Percentiles rank a stretch among this genome's conserved stretches.
These are phyloP conservation scores for Cytospora piceae DNA, from an alignment of 2,329 filamentous ascomycete species.

Conservation along the genomic window DNA sequence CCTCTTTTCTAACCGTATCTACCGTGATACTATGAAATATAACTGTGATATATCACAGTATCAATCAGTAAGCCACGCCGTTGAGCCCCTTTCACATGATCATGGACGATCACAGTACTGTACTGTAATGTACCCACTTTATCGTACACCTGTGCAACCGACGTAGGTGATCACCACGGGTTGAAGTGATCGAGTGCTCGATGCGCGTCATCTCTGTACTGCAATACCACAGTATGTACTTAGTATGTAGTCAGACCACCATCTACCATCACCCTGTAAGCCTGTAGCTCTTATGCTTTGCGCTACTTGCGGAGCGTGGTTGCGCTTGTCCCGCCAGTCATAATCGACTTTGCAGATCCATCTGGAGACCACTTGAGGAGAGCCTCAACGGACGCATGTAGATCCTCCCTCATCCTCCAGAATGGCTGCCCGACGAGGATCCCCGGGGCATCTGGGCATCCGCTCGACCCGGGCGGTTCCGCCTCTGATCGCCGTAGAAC, in stretches of 20 bases:
- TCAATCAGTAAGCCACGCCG: background rate
- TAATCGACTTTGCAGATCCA: background rate
- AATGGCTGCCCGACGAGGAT: background rate
- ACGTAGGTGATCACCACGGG: background rate
- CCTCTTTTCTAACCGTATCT: background rate
- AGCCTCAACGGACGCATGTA: background rate
- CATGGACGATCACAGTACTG: background rate
- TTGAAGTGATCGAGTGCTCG: background rate
- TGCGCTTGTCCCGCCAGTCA: constrained; percentile 2
- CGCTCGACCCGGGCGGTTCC: background rate
- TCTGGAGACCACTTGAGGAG: background rate
- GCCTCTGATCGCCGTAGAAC: background rate
- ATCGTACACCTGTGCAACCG: background rate
- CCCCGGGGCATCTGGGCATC: background rate
- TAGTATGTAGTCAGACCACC: background rate
- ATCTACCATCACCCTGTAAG: background rate
- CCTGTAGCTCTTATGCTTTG: background rate
- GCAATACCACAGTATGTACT: background rate
- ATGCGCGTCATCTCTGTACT: background rate
- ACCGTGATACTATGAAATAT: no score
- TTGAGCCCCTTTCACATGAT: constrained; percentile 1
- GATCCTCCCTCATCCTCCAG: background rate
- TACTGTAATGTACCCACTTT: background rate
- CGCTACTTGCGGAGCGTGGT: background rate
- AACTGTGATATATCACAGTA: background rate